Evolutionary conservation across 129 eudicot species (phyloP).

Genomic region (Flaveria brownii): DNA sequence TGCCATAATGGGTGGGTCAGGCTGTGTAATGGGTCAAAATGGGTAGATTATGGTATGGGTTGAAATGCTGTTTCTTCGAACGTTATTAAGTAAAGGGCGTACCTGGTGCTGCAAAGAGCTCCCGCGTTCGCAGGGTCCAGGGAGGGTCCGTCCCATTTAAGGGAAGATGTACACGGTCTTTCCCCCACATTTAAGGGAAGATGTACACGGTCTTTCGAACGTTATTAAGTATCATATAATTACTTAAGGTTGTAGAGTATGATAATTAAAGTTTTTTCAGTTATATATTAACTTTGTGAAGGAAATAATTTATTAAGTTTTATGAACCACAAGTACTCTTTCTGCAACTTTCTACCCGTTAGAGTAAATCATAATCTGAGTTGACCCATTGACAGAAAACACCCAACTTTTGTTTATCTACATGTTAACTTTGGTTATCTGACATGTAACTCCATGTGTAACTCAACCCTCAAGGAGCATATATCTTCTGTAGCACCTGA

Average conservation of each 20-base stretch:
- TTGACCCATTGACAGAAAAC: not conserved
- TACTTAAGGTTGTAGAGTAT: not conserved
- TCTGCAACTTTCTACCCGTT: too few species aligned
- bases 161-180: too few species aligned
- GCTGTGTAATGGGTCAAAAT: constrained; percentile 5
- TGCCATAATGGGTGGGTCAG: not conserved
- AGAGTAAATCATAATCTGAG: not conserved
- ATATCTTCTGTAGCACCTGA: constrained; percentile 27
- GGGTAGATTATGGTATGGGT: not conserved
- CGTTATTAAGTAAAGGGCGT: not conserved
- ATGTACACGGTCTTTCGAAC: too few species aligned
- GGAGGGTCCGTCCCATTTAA: too few species aligned
- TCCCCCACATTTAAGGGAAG: too few species aligned
- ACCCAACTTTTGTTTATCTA: not conserved
- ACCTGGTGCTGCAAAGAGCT: too few species aligned
- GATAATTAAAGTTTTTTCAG: not conserved
- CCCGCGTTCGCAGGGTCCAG: too few species aligned
- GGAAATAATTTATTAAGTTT: not conserved
- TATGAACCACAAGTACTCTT: not conserved
- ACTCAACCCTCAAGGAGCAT: constrained; percentile 16
- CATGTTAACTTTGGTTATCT: constrained; percentile 23
- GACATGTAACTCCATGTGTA: constrained; percentile 26
- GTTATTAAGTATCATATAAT: not conserved
- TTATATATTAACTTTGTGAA: not conserved
- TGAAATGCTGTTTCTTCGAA: not conserved